Conservation (phyloP, 495 filamentous ascomycete species). For the Articulospora tetracladia region DNA sequence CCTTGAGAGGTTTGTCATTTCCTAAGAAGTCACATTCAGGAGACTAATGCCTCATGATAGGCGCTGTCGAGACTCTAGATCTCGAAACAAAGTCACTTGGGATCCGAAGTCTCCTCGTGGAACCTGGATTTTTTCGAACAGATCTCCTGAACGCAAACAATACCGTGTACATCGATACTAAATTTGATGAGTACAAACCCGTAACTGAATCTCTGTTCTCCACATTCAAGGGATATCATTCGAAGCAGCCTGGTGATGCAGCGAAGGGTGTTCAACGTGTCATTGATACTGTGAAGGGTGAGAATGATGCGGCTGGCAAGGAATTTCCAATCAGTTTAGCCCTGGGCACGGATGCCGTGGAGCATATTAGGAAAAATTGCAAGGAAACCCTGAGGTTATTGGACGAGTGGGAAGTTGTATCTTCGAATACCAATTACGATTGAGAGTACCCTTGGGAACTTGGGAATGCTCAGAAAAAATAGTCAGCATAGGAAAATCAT, state of each 20-base stretch:
- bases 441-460: background rate
- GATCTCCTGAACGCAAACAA: conserved; percentile 33
- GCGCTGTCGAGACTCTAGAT: conserved; percentile 38
- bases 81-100: conserved; percentile 42
- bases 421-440: conserved; percentile 1
- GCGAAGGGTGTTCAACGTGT: conserved; percentile 40
- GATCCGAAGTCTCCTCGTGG: conserved; percentile 38
- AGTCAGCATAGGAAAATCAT: background rate
- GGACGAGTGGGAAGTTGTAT: conserved; percentile 34
- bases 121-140: conserved; percentile 49
- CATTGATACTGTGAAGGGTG: conserved; percentile 38
- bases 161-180: conserved; percentile 3
- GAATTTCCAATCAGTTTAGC: conserved; percentile 37
- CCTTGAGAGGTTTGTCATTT: conserved; percentile 36
- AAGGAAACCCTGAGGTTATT: conserved; percentile 31
- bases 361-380: conserved; percentile 30
- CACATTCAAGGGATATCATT: conserved; percentile 13
- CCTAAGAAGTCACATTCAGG: background rate
- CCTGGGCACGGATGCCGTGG: conserved; percentile 39
- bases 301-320: conserved; percentile 24
- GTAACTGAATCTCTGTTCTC: conserved; percentile 15
- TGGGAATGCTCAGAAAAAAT: too few relatives aligned
- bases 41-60: conserved; percentile 24
- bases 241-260: conserved; percentile 41
- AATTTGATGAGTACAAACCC: conserved; percentile 28